These are phyloP conservation scores for Kodamaea kakaduensis DNA, from an alignment of 805 yeast genomes.

Conservation along the genomic window DNA sequence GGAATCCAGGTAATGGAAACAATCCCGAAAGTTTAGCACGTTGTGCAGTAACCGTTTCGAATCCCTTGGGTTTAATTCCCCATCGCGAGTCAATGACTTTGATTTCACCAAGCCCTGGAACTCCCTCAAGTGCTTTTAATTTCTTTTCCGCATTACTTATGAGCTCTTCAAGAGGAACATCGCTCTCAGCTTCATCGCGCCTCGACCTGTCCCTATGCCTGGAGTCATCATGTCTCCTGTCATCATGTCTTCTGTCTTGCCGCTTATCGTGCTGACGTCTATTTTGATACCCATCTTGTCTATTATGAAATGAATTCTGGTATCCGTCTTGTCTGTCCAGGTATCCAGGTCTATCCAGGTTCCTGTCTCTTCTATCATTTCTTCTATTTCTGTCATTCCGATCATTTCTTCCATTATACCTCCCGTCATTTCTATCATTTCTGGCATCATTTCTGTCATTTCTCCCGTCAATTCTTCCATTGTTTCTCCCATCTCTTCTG, in stretches of 20 bases:
- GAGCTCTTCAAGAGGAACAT: constrained; percentile 10
- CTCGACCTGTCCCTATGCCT: neutral
- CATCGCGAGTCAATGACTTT: constrained; percentile 51
- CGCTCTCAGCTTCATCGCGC: neutral
- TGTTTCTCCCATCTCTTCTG: constrained; percentile 5
- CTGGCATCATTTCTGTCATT: constrained; percentile 8
- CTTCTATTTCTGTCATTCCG: neutral
- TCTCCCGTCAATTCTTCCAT: constrained; percentile 9
- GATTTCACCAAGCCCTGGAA: constrained; percentile 49
- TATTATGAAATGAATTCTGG: constrained; percentile 1
- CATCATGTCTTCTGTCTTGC: constrained; percentile 1
- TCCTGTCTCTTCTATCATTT: neutral
- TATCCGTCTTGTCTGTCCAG: neutral
- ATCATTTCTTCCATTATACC: neutral
- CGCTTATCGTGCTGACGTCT: no score
- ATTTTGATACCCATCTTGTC: neutral
- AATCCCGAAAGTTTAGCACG: constrained; percentile 76
- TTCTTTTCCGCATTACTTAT: constrained; percentile 21
- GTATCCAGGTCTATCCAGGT: neutral
- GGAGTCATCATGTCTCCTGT: constrained; percentile 2
- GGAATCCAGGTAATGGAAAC: constrained; percentile 71
- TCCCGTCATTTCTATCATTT: constrained; percentile 1
- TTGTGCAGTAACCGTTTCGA: constrained; percentile 69
- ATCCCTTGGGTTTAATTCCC: constrained; percentile 71
- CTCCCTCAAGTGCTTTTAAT: constrained; percentile 34